These are phyloP conservation scores for Penicillium freii DNA, from an alignment of 2,329 filamentous ascomycete species.

Conservation along the genomic window DNA sequence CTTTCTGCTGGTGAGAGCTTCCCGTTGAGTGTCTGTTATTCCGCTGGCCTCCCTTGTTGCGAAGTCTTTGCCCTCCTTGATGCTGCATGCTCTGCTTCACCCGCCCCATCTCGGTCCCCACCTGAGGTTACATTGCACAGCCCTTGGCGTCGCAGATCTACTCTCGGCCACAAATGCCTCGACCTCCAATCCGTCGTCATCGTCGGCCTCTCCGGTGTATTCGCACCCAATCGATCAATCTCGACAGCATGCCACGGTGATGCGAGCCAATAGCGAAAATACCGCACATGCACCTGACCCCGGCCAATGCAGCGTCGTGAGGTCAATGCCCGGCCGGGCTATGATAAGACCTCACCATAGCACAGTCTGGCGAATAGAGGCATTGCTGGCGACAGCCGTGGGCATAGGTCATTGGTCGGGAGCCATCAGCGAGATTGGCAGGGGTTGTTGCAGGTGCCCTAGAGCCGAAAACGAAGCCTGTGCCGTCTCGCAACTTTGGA, in stretches of 20 bases:
- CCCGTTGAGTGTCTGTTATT: not conserved
- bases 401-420: too few relatives aligned
- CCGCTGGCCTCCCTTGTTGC: not conserved
- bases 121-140: conserved; percentile 10
- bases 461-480: too few relatives aligned
- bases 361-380: too few relatives aligned
- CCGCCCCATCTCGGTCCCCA: conserved; percentile 2
- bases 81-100: conserved; percentile 3
- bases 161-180: conserved; percentile 2
- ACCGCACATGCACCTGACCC: too few relatives aligned
- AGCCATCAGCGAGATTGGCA: too few relatives aligned
- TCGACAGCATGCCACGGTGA: not conserved
- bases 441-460: too few relatives aligned
- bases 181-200: not conserved
- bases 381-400: too few relatives aligned
- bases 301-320: too few relatives aligned
- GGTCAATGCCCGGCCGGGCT: too few relatives aligned
- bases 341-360: too few relatives aligned
- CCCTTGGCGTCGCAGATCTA: conserved; percentile 5
- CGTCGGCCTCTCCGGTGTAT: not conserved
- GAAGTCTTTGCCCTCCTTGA: not conserved
- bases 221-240: not conserved
- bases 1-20: not conserved
- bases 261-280: conserved; percentile 11
- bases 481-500: too few relatives aligned